Evolutionary conservation across 371 early-diverging fungal genomes (phyloP), one percentile per base, ranked within the genome.

Genomic region (Mucor piriformis): DNA sequence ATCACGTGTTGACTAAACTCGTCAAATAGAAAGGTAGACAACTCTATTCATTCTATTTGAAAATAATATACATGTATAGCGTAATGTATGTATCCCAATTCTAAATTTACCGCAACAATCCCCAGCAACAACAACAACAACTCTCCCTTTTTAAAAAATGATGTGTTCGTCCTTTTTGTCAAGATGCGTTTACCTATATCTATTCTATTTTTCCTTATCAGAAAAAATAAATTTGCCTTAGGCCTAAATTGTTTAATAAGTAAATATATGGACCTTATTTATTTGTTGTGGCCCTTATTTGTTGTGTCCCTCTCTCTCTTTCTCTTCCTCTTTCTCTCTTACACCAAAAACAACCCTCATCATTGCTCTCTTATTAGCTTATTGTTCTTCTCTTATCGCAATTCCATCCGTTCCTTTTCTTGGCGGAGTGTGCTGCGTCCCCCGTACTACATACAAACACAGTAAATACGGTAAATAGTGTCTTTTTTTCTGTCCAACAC

Each of bases 1-100:
- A 42, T 42, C 42, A 42, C 42, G 42, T 42, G 42, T 20, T 20
- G 16, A 16, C 42, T 42, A 42, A n/a, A 16, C 42, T 42, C n/a
- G n/a, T 42, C 18, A 42, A 42, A 18, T n/a, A 42, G 18, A 42
- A 42, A 42, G 42, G 42, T 42, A 42, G 42, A 42, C 42, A 42
- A 42, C 42, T 42, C 42, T 42, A 42, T 4, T 42, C 42, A 42
- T 42, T 42, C 42, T 6, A 40, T 40, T 16, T 15, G 16, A 40
- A 15, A 40, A 16, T 16, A 40, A 40, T 40, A 40, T 16, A 29
- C 29, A 29, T 29, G 29, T 29, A n/a, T n/a, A n/a, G n/a, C n/a
- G n/a, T n/a, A n/a, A n/a, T n/a, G n/a, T n/a, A n/a, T n/a, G n/a
- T n/a, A n/a, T n/a, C n/a, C n/a, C n/a, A n/a, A n/a, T n/a, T n/a